Evolutionary conservation across 176 grass and related monocot genomes (phyloP), one percentile per base, ranked within the genome.

Genomic region (Rhynchospora breviuscula): DNA sequence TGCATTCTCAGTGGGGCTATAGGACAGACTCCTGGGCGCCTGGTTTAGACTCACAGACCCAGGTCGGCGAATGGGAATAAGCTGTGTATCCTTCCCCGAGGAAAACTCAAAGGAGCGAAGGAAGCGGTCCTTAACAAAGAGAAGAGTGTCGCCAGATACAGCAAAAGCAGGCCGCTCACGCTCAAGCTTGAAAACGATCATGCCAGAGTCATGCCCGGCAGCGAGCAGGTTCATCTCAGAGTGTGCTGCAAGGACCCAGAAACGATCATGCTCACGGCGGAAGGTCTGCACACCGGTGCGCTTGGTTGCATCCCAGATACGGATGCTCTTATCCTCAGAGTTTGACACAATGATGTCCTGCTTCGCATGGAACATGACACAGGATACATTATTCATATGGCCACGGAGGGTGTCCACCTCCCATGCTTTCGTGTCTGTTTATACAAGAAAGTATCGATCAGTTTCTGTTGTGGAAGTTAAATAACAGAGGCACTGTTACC

Each of bases 261-360:
- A 98, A n/a, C 95, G 95, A 67, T 98, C 95, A 77, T 95, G 95
- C 22, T 98, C 92, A 64, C 92, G 79, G 40, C 92, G 90, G 60
- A 97, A 95, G 49, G 91, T 95, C 53, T 98, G 95, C 57, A 95
- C 90, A 43, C 92, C 86, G 2, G 92, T 98, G 67, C 95, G 88
- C 74, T 95, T 98, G 68, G 95, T 98, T 67, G 95, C 89, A 87
- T 95, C 95, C 95, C 95, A 95, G 5, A 98, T 89, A 52, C 91
- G 95, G 17, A 98, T 98, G 82, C 92, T 94, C 88, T 95, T 98
- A 48, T 95, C 95, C 89, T 98, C 95, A 45, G 95, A 98, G 85
- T 98, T 98, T 25, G 95, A 98, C 11, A 98, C 89, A 4, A 98
- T 95, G 59, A 98, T 95, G 64, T 98, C 96, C 44, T 95, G 92